These are phyloP conservation scores for Musa troglodytarum DNA, from an alignment of 176 grass and related monocot species.

Conservation along the genomic window DNA sequence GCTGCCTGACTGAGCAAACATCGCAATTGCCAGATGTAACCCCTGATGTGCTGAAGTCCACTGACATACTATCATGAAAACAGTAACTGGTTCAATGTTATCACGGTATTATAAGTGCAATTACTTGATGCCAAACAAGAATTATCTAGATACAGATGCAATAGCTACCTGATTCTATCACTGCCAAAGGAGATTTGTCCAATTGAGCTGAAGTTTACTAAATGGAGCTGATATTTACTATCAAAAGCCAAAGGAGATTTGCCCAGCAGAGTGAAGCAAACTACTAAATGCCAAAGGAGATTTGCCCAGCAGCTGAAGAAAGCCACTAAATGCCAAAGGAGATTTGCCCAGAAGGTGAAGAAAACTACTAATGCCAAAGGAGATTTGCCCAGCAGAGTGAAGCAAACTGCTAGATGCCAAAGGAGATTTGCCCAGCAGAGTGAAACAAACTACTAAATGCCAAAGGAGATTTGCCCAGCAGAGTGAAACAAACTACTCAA, in stretches of 20 bases:
- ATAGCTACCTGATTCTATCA: conserved; percentile 13
- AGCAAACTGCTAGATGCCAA: conserved; percentile 30
- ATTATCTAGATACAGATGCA: conserved; percentile 30
- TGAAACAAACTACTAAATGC: conserved; percentile 10
- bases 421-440: conserved; percentile 59
- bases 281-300: background rate
- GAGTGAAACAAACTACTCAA: background rate
- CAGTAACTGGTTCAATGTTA: background rate
- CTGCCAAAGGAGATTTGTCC: conserved; percentile 49
- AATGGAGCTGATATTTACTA: conserved; percentile 7
- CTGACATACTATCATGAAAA: background rate
- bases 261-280: background rate
- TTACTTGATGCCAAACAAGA: conserved; percentile 26
- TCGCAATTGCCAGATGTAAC: no score
- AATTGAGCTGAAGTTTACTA: conserved; percentile 20
- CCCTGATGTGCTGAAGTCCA: no score
- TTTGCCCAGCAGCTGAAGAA: background rate
- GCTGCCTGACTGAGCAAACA: no score
- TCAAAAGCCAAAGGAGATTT: conserved; percentile 8
- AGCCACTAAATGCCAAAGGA: conserved; percentile 46
- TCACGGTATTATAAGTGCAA: background rate
- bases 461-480: conserved; percentile 60
- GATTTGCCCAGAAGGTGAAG: conserved; percentile 43
- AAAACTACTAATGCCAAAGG: conserved; percentile 48
- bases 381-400: conserved; percentile 39